Evolutionary conservation across 2,329 filamentous ascomycete genomes (phyloP).

Genomic region (Talaromyces piceae): DNA sequence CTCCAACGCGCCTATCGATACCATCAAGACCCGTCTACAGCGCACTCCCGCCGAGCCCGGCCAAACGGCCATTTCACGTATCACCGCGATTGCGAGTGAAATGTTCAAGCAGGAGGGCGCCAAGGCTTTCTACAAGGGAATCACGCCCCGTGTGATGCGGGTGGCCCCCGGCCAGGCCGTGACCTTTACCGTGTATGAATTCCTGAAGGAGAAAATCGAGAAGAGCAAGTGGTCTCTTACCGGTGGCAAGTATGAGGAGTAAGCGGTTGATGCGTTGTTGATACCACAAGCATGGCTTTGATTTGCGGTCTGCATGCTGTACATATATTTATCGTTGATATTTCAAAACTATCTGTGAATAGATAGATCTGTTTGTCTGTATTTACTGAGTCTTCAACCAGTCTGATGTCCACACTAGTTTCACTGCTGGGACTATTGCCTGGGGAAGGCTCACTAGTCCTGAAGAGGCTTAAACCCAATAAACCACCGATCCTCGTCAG

Average conservation of each 20-base stretch:
- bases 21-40: slow-evolving; percentile 95
- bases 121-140: slow-evolving; percentile 97
- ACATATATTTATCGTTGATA: not conserved
- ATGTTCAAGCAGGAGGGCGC: slow-evolving; percentile 94
- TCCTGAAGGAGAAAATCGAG: slow-evolving; percentile 64
- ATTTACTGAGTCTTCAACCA: not conserved
- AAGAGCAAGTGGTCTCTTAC: slow-evolving; percentile 53
- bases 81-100: slow-evolving; percentile 67
- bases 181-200: slow-evolving; percentile 71
- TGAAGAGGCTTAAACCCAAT: too few relatives aligned
- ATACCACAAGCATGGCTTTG: not conserved
- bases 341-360: not conserved
- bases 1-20: slow-evolving; percentile 96
- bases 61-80: slow-evolving; percentile 71
- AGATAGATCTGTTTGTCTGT: not conserved
- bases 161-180: slow-evolving; percentile 91
- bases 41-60: slow-evolving; percentile 77
- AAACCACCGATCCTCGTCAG: not conserved
- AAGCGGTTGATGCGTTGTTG: slow-evolving; percentile 5
- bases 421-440: too few relatives aligned
- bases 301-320: not conserved
- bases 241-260: slow-evolving; percentile 60
- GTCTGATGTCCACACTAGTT: too few relatives aligned
- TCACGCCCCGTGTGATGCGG: slow-evolving; percentile 94
- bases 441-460: too few relatives aligned